phyloP scores from a whole-genome alignment of 352 stramenopile species.

The Phytopythium aichiense region DNA sequence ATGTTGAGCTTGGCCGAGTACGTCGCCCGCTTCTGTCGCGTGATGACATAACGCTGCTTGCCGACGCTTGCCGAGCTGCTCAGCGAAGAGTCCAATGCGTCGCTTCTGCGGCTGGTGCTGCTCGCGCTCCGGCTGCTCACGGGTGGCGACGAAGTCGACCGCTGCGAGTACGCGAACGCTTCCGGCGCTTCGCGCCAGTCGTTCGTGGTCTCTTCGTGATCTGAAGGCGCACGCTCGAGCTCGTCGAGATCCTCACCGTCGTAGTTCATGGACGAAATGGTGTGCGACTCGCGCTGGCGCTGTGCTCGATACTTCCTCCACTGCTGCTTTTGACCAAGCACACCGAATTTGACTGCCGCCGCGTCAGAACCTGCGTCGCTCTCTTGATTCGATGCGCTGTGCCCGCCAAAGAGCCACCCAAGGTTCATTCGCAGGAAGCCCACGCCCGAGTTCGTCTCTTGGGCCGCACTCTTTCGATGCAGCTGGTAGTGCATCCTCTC shows the following conservation, averaged over 20 bases:
- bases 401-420: conserved; percentile 20
- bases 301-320: conserved; percentile 45
- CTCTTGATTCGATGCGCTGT: conserved; percentile 35
- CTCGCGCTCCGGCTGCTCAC: not conserved
- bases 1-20: conserved; percentile 59
- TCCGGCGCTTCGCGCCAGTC: not conserved
- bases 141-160: conserved; percentile 8
- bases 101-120: not conserved
- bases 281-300: conserved; percentile 26
- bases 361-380: conserved; percentile 9
- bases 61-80: conserved; percentile 8
- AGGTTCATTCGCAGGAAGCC: conserved; percentile 9
- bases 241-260: conserved; percentile 12
- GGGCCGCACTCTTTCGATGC: conserved; percentile 21
- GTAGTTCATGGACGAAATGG: conserved; percentile 37
- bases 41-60: conserved; percentile 45
- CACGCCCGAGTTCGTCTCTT: not conserved
- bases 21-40: conserved; percentile 51
- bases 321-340: conserved; percentile 62
- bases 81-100: not conserved
- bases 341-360: conserved; percentile 31
- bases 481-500: conserved; percentile 14
- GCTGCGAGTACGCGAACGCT: conserved; percentile 2
- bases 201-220: not conserved
- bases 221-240: not conserved